Evolutionary conservation across 805 yeast species (phyloP).

Genomic region (Metschnikowia vanudenii): DNA sequence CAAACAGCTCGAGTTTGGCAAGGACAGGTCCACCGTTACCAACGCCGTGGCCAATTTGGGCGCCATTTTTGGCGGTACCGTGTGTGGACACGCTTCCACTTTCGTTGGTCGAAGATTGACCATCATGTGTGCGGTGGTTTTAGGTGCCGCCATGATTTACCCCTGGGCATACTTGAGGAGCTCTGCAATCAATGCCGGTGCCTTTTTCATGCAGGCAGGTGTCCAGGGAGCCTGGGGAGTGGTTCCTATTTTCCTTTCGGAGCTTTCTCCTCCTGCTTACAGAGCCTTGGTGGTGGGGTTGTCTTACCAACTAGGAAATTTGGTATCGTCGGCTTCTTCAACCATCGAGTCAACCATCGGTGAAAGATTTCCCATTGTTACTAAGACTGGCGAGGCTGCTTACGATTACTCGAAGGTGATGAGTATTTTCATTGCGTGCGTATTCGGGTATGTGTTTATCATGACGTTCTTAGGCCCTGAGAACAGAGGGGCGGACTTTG

Average conservation of each 20-base stretch:
- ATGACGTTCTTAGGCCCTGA: conserved; percentile 59
- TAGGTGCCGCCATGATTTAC: conserved; percentile 42
- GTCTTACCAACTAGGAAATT: conserved; percentile 69
- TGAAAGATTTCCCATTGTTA: conserved; percentile 51
- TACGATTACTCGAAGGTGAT: conserved; percentile 69
- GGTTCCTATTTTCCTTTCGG: conserved; percentile 63
- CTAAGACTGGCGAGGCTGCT: conserved; percentile 19
- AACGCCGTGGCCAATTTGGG: conserved; percentile 42
- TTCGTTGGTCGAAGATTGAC: conserved; percentile 39
- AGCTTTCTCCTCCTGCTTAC: conserved; percentile 43
- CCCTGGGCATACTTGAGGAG: conserved; percentile 27
- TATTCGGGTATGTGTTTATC: conserved; percentile 50
- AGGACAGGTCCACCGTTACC: conserved; percentile 37
- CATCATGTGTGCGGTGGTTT: conserved; percentile 29
- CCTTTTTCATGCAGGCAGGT: conserved; percentile 60
- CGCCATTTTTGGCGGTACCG: conserved; percentile 40
- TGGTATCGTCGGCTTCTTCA: conserved; percentile 67
- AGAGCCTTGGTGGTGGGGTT: conserved; percentile 26
- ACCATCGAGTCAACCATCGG: conserved; percentile 70
- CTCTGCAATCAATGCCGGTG: conserved; percentile 53
- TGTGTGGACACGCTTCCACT: conserved; percentile 45
- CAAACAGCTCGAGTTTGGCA: conserved; percentile 31
- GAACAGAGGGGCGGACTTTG: conserved; percentile 25
- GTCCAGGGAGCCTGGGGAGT: conserved; percentile 79
- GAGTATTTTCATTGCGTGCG: conserved; percentile 68